Evolutionary conservation across 768 basidiomycete species (phyloP).

Genomic region (Royoungia palumana): DNA sequence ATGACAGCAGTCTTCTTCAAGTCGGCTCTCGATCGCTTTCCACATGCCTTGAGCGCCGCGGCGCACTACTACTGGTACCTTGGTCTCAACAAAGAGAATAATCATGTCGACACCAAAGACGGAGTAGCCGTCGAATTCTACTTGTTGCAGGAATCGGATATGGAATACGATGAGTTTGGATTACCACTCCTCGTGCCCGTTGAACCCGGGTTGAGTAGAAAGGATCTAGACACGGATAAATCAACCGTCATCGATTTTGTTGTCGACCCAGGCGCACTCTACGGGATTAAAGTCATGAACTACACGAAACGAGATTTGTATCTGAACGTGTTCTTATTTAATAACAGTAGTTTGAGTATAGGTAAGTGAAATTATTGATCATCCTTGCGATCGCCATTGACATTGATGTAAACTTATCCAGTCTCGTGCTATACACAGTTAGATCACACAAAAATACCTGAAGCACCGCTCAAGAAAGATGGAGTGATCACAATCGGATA

Average conservation of each 20-base stretch:
- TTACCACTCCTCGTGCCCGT: background rate
- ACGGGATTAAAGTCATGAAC: conserved; percentile 31
- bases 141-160: background rate
- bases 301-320: conserved; percentile 25
- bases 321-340: conserved; percentile 42
- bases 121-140: conserved; percentile 14
- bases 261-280: conserved; percentile 21
- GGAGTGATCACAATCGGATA: conserved; percentile 38
- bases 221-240: background rate
- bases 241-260: conserved; percentile 17
- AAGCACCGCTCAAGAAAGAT: conserved; percentile 6
- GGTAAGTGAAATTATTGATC: conserved; percentile 13
- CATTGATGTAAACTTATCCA: background rate
- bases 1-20: background rate
- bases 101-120: background rate
- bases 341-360: conserved; percentile 38
- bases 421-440: conserved; percentile 9
- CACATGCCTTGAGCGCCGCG: conserved; percentile 9
- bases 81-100: conserved; percentile 3
- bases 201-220: conserved; percentile 4
- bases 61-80: conserved; percentile 24
- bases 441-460: background rate
- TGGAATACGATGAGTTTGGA: conserved; percentile 1
- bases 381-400: background rate
- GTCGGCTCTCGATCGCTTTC: background rate